Conservation (phyloP, 2,329 filamentous ascomycete species). For the Pestalotiopsis sp. region DNA sequence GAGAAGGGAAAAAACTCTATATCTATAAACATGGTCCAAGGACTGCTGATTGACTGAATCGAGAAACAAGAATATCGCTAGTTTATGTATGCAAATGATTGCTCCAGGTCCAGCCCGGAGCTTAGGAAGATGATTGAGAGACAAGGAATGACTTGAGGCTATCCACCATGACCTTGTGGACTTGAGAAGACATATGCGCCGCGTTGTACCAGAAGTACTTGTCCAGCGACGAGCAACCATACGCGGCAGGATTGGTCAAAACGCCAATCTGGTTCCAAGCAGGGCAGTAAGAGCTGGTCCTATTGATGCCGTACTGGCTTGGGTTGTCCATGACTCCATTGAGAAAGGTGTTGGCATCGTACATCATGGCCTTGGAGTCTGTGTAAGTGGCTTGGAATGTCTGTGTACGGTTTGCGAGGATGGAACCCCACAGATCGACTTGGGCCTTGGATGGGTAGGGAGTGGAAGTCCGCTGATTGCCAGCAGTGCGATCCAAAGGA, state of each 20-base stretch:
- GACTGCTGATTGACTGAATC: too few relatives aligned
- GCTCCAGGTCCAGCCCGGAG: background rate
- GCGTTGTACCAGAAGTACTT: constrained; percentile 7
- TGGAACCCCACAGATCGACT: background rate
- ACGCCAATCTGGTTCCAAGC: background rate
- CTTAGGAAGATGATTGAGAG: background rate
- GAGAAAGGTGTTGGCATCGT: background rate
- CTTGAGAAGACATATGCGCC: background rate
- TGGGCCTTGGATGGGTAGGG: background rate
- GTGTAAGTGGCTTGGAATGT: background rate
- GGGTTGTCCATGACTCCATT: constrained; percentile 1
- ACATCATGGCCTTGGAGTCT: constrained; percentile 2
- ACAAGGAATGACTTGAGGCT: background rate
- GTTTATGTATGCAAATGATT: background rate
- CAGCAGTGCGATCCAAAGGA: background rate
- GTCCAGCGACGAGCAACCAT: background rate
- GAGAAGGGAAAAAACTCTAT: too few relatives aligned
- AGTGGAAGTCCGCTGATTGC: background rate
- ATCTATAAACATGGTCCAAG: too few relatives aligned
- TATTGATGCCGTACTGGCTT: background rate
- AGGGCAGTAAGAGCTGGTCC: background rate
- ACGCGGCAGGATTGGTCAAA: constrained; percentile 1
- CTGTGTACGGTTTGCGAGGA: background rate
- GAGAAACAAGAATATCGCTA: background rate
- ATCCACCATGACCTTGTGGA: background rate